Conservation (phyloP, 768 basidiomycete genomes). For the Suillus decipiens region DNA sequence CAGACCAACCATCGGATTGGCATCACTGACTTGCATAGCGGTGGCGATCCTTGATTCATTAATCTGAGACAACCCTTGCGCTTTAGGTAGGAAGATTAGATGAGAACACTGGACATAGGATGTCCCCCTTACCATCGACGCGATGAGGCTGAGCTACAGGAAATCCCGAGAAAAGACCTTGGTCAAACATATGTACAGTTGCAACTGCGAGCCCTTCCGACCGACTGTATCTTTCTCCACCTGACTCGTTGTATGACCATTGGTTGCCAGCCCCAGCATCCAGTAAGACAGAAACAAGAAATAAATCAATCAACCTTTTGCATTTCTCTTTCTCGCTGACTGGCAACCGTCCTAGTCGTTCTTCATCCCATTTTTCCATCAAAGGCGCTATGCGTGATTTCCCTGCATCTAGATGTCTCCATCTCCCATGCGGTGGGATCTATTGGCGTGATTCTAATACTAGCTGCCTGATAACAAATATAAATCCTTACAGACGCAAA, state of each 20-base stretch:
- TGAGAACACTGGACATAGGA: background rate
- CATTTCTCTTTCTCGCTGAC: constrained; percentile 60
- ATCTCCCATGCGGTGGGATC: constrained; percentile 89
- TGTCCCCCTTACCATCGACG: constrained; percentile 67
- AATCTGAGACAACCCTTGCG: constrained; percentile 66
- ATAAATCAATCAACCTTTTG: constrained; percentile 83
- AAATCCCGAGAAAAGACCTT: constrained; percentile 76
- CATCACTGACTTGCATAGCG: constrained; percentile 76
- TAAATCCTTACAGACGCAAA: constrained; percentile 55
- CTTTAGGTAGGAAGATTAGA: constrained; percentile 38
- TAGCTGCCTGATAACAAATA: constrained; percentile 2
- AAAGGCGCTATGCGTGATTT: constrained; percentile 62
- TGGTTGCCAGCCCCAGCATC: constrained; percentile 90
- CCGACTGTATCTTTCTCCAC: constrained; percentile 53
- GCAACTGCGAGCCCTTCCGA: constrained; percentile 90
- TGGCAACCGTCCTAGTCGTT: constrained; percentile 28
- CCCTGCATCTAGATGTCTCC: constrained; percentile 84
- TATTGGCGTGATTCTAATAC: constrained; percentile 29
- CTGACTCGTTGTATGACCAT: constrained; percentile 76
- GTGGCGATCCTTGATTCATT: constrained; percentile 57
- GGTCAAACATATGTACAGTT: constrained; percentile 84
- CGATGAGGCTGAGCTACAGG: constrained; percentile 57
- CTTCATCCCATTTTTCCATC: constrained; percentile 54
- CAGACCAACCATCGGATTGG: constrained; percentile 89
- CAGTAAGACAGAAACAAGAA: constrained; percentile 86